Evolutionary conservation across 108 stramenopile species (phyloP).

Genomic region (Stephanodiscus minutulus): DNA sequence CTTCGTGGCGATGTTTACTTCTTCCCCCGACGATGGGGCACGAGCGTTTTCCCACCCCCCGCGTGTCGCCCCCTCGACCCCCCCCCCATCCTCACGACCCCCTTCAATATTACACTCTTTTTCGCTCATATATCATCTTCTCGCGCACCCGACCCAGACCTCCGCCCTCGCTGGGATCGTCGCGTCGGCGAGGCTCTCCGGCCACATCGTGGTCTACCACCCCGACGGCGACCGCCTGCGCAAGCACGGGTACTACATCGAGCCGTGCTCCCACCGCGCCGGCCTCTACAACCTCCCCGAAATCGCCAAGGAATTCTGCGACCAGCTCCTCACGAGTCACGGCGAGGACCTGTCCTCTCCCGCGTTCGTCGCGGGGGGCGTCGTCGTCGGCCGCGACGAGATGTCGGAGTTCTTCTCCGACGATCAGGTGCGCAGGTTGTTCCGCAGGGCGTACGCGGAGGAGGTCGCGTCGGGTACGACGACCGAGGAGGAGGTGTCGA

Average conservation of each 20-base stretch:
- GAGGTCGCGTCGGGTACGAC: constrained; percentile 16
- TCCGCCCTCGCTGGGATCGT: constrained; percentile 72
- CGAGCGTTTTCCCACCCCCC: background rate
- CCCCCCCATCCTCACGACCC: background rate
- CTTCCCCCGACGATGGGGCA: too few species aligned
- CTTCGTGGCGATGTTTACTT: too few species aligned
- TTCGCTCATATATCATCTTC: background rate
- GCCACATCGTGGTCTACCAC: constrained; percentile 73
- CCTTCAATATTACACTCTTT: background rate
- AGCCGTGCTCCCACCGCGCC: constrained; percentile 52
- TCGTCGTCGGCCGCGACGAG: constrained; percentile 33
- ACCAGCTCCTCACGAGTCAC: constrained; percentile 56
- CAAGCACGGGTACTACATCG: constrained; percentile 69
- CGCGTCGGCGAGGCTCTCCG: constrained; percentile 77
- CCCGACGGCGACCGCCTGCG: constrained; percentile 77
- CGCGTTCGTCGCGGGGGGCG: background rate
- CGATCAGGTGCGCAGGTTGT: constrained; percentile 51
- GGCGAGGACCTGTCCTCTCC: constrained; percentile 55
- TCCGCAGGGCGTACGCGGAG: constrained; percentile 19
- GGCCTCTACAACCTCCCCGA: constrained; percentile 77
- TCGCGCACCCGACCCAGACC: constrained; percentile 54
- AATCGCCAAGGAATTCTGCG: constrained; percentile 69
- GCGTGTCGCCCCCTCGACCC: background rate
- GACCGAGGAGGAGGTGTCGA: constrained; percentile 10
- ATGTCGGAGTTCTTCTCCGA: constrained; percentile 61